These are phyloP conservation scores for Alternaria ventricosa DNA, from an alignment of 2,329 filamentous ascomycete species.

Conservation along the genomic window DNA sequence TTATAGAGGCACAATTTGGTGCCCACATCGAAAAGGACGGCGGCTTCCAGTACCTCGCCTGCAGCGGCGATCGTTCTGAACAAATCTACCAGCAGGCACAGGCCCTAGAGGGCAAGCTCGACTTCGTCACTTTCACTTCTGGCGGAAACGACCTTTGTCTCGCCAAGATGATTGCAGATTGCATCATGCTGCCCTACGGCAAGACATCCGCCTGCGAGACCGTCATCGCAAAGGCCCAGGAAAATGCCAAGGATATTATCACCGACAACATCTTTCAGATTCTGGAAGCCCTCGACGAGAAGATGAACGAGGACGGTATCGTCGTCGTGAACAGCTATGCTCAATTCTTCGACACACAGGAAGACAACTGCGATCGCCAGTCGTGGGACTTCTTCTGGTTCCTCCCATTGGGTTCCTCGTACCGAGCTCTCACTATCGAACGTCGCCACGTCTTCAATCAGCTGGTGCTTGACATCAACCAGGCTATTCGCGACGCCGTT, in stretches of 20 bases:
- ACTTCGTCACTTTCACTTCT: slow-evolving; percentile 6
- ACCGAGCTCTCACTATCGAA: background rate
- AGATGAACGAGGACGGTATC: slow-evolving; percentile 5
- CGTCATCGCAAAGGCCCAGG: slow-evolving; percentile 4
- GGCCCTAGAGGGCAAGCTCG: slow-evolving; percentile 1
- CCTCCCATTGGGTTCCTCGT: background rate
- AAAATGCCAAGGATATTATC: slow-evolving; percentile 3
- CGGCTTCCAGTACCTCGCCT: slow-evolving; percentile 9
- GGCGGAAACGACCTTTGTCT: slow-evolving; percentile 5
- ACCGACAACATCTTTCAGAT: slow-evolving; percentile 2
- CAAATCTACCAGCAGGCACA: slow-evolving; percentile 2
- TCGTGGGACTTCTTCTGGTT: slow-evolving; percentile 3
- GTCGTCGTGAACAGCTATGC: slow-evolving; percentile 5
- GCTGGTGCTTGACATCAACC: slow-evolving; percentile 7
- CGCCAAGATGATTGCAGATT: background rate
- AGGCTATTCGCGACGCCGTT: background rate
- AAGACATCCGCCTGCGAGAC: slow-evolving; percentile 2
- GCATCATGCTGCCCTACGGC: slow-evolving; percentile 5
- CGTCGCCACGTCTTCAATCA: slow-evolving; percentile 7
- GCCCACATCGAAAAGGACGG: slow-evolving; percentile 3
- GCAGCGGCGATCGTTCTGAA: slow-evolving; percentile 7
- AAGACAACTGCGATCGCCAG: slow-evolving; percentile 1
- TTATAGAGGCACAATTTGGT: slow-evolving; percentile 5
- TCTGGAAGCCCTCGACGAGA: slow-evolving; percentile 4
- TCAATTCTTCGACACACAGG: background rate